phyloP scores from a whole-genome alignment of 2,329 filamentous ascomycete genomes.

The Sporothrix protearum region DNA sequence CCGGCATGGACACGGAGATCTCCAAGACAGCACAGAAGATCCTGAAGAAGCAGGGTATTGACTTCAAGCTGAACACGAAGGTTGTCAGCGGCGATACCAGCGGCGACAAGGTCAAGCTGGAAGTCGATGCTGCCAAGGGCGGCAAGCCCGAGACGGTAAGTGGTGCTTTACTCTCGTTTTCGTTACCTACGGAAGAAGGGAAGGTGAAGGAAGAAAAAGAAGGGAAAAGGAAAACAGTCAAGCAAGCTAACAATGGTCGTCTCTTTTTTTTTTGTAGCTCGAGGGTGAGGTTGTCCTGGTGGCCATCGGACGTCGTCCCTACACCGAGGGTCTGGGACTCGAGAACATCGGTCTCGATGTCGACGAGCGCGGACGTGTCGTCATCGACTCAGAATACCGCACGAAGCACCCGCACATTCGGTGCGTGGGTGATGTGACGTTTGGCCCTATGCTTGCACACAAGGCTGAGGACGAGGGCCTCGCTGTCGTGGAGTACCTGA shows the following conservation, averaged over 20 bases:
- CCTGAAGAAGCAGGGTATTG: conserved; percentile 91
- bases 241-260: background rate
- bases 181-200: background rate
- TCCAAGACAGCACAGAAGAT: conserved; percentile 90
- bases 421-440: conserved; percentile 92
- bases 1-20: conserved; percentile 94
- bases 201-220: background rate
- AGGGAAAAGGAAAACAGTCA: background rate
- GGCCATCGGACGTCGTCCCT: conserved; percentile 92
- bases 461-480: conserved; percentile 99
- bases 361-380: conserved; percentile 88
- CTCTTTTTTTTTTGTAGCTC: conserved; percentile 51
- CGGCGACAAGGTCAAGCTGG: conserved; percentile 73
- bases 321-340: conserved; percentile 84
- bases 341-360: conserved; percentile 91
- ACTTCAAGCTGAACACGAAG: conserved; percentile 98
- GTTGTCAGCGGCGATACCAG: conserved; percentile 79
- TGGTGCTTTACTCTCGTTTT: background rate
- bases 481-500: conserved; percentile 92
- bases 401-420: conserved; percentile 97
- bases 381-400: conserved; percentile 98
- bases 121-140: conserved; percentile 89
- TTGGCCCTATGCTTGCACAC: conserved; percentile 98
- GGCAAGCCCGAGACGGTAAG: conserved; percentile 88
- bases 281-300: conserved; percentile 95